Conservation (phyloP, 106 monocot species). For the Xerophyta viscosa region DNA sequence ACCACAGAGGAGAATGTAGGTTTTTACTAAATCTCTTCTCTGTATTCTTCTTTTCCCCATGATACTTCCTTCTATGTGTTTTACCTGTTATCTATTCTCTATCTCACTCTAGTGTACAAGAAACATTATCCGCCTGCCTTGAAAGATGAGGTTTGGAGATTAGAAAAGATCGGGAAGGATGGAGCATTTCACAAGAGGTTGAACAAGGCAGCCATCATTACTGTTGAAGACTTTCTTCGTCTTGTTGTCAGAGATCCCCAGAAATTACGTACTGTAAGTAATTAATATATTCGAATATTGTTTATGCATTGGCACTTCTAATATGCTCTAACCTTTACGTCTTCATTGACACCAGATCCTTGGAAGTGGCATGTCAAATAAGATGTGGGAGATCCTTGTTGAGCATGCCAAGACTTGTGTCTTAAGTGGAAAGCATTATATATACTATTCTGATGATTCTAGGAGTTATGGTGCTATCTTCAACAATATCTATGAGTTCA, state of each 20-base stretch:
- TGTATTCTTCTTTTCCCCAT: background rate
- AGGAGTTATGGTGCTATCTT: slow-evolving; percentile 77
- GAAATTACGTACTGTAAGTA: slow-evolving; percentile 64
- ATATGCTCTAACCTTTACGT: no score
- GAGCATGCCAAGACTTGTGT: slow-evolving; percentile 96
- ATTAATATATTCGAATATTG: no score
- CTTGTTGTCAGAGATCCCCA: slow-evolving; percentile 65
- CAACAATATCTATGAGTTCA: slow-evolving; percentile 93
- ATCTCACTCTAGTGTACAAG: slow-evolving; percentile 67
- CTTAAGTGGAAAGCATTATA: slow-evolving; percentile 73
- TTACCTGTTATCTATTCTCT: background rate
- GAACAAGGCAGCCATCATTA: slow-evolving; percentile 46
- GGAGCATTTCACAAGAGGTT: slow-evolving; percentile 91
- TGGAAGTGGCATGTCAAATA: slow-evolving; percentile 91
- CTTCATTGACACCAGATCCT: slow-evolving; percentile 38
- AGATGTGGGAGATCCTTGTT: slow-evolving; percentile 92
- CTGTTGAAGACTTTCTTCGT: slow-evolving; percentile 88
- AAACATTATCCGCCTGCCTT: slow-evolving; percentile 95
- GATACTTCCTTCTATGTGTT: background rate
- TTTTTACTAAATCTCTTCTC: background rate
- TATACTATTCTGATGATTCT: slow-evolving; percentile 76
- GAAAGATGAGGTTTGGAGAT: slow-evolving; percentile 95
- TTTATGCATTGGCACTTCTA: background rate
- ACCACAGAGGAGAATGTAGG: slow-evolving; percentile 74
- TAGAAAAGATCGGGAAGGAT: slow-evolving; percentile 98